Conservation (phyloP, 805 yeast species). For the Candida ulmi region DNA sequence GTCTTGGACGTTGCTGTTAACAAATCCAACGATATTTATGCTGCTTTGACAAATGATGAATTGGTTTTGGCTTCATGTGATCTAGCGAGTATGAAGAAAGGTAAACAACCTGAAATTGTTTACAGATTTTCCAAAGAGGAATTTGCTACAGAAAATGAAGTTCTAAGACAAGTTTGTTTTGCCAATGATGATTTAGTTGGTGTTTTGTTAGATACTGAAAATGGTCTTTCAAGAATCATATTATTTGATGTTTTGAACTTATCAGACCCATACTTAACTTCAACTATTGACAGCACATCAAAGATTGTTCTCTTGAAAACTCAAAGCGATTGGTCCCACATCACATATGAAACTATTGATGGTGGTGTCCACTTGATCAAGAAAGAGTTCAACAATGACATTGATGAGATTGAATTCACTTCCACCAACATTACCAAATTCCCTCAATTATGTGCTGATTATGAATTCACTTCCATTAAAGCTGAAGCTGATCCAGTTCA, state of each 20-base stretch:
- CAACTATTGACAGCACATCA: slow-evolving; percentile 38
- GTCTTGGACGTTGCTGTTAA: slow-evolving; percentile 64
- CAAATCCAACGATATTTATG: slow-evolving; percentile 50
- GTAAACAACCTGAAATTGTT: slow-evolving; percentile 38
- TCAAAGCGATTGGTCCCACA: slow-evolving; percentile 42
- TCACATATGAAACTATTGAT: slow-evolving; percentile 58
- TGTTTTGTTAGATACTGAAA: slow-evolving; percentile 50
- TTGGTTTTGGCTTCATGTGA: slow-evolving; percentile 44
- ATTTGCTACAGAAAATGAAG: slow-evolving; percentile 37
- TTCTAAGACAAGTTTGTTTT: slow-evolving; percentile 60
- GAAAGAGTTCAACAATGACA: slow-evolving; percentile 11
- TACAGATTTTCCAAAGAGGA: slow-evolving; percentile 20
- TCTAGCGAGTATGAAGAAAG: slow-evolving; percentile 37
- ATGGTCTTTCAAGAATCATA: slow-evolving; percentile 43
- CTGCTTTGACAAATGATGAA: slow-evolving; percentile 45
- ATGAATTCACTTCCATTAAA: slow-evolving; percentile 37
- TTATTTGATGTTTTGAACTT: slow-evolving; percentile 41
- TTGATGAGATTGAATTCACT: slow-evolving; percentile 24
- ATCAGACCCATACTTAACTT: slow-evolving; percentile 34
- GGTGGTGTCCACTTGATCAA: slow-evolving; percentile 47
- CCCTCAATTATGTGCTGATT: slow-evolving; percentile 66
- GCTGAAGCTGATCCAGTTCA: slow-evolving; percentile 6
- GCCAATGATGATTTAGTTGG: slow-evolving; percentile 46
- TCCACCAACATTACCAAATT: slow-evolving; percentile 40
- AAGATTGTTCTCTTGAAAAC: slow-evolving; percentile 54